Evolutionary conservation across 2,329 filamentous ascomycete species (phyloP).

Genomic region (Fusarium humuli): DNA sequence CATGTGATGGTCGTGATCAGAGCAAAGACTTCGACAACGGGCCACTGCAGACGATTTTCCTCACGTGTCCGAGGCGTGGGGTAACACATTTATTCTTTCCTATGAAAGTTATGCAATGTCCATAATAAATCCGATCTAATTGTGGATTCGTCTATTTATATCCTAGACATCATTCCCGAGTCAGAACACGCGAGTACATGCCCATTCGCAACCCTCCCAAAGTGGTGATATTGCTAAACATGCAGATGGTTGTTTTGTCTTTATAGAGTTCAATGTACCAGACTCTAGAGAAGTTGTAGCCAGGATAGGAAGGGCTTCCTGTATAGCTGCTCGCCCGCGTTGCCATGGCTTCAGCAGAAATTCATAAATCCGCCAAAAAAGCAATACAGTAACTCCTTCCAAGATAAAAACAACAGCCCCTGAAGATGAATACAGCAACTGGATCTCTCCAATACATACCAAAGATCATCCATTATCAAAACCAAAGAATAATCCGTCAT

Average conservation of each 20-base stretch:
- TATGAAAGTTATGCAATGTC: not conserved
- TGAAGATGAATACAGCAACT: no score
- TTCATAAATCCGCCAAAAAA: not conserved
- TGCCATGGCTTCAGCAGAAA: not conserved
- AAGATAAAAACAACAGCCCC: not conserved
- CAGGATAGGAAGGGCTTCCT: not conserved
- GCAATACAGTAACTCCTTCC: not conserved
- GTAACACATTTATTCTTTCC: not conserved
- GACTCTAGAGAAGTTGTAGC: not conserved
- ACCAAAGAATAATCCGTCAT: not conserved
- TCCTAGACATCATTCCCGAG: not conserved
- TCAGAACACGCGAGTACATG: not conserved
- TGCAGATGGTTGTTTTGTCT: not conserved
- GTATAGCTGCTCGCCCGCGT: no score
- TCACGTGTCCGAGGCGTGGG: slow-evolving; percentile 42
- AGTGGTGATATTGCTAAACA: no score
- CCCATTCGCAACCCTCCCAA: not conserved
- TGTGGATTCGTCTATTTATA: slow-evolving; percentile 8
- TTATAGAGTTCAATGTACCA: not conserved
- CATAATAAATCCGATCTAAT: not conserved
- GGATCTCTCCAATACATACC: no score
- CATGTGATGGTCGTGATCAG: slow-evolving; percentile 24
- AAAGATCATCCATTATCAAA: no score
- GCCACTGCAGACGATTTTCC: slow-evolving; percentile 38
- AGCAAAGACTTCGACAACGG: slow-evolving; percentile 19